These are phyloP conservation scores for Pythium scleroteichum DNA, from an alignment of 352 stramenopile genomes.

Conservation along the genomic window DNA sequence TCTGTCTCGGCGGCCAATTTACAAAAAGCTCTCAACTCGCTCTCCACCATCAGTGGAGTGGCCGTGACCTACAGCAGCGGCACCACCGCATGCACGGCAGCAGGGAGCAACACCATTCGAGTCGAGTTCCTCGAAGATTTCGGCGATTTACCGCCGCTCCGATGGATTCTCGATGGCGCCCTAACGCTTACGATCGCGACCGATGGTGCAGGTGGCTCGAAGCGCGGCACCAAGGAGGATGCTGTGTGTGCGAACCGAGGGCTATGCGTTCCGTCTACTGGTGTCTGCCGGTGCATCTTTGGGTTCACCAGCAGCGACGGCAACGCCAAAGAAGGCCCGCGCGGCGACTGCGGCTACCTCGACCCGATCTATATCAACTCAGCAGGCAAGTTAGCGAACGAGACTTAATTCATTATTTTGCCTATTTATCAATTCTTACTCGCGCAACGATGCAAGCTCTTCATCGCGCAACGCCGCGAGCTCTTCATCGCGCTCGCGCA, in stretches of 20 bases:
- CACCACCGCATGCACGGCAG: constrained; percentile 39
- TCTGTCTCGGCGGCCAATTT: constrained; percentile 32
- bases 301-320: constrained; percentile 81
- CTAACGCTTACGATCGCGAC: constrained; percentile 48
- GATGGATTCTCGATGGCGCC: constrained; percentile 65
- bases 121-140: constrained; percentile 73
- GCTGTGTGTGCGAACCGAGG: constrained; percentile 61
- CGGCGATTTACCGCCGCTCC: constrained; percentile 58
- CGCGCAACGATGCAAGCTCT: constrained; percentile 28
- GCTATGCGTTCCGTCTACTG: constrained; percentile 49
- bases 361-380: constrained; percentile 75
- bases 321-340: constrained; percentile 73
- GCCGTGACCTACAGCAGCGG: constrained; percentile 46
- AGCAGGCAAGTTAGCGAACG: constrained; percentile 60
- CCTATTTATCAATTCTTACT: constrained; percentile 8
- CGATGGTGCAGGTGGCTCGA: constrained; percentile 46
- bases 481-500: constrained; percentile 49
- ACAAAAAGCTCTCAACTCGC: constrained; percentile 33
- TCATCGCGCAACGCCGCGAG: constrained; percentile 36
- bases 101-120: constrained; percentile 56
- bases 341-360: constrained; percentile 91
- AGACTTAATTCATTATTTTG: constrained; percentile 27
- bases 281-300: constrained; percentile 64
- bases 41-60: constrained; percentile 55
- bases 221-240: constrained; percentile 67